Percentiles rank a stretch among this genome's conserved stretches.
Conservation (phyloP, 2,329 filamentous ascomycete species). For the Hypoxylon sp. region DNA sequence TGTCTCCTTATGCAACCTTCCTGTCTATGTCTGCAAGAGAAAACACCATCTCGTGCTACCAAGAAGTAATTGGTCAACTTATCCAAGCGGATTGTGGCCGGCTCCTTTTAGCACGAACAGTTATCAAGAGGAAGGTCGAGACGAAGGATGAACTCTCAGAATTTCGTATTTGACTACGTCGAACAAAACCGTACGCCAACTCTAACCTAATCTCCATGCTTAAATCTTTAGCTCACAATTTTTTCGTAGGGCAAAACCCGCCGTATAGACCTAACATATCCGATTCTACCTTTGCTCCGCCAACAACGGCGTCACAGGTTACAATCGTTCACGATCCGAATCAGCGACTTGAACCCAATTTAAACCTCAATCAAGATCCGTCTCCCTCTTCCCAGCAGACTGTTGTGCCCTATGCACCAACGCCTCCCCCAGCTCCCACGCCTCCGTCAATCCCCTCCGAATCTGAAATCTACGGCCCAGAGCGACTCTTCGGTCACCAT, state of each 20-base stretch:
- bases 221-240: slow-evolving; percentile 24
- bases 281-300: slow-evolving; percentile 37
- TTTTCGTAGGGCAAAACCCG: slow-evolving; percentile 42
- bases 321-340: slow-evolving; percentile 49
- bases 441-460: slow-evolving; percentile 55
- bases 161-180: slow-evolving; percentile 44
- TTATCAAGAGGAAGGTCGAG: slow-evolving; percentile 28
- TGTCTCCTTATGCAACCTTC: slow-evolving; percentile 40
- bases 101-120: slow-evolving; percentile 26
- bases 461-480: slow-evolving; percentile 62
- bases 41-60: slow-evolving; percentile 35
- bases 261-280: slow-evolving; percentile 40
- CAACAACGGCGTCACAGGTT: slow-evolving; percentile 49
- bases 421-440: slow-evolving; percentile 56
- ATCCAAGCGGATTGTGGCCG: slow-evolving; percentile 39
- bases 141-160: slow-evolving; percentile 47
- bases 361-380: slow-evolving; percentile 47
- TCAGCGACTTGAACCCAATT: slow-evolving; percentile 43
- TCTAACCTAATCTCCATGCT: slow-evolving; percentile 22
- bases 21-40: slow-evolving; percentile 31
- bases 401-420: slow-evolving; percentile 57
- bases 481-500: slow-evolving; percentile 58
- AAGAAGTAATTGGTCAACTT: slow-evolving; percentile 41
- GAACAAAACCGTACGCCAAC: slow-evolving; percentile 46
- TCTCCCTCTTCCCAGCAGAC: slow-evolving; percentile 58